Conservation (phyloP, 495 filamentous ascomycete genomes). For the Xylaria palmicola region DNA sequence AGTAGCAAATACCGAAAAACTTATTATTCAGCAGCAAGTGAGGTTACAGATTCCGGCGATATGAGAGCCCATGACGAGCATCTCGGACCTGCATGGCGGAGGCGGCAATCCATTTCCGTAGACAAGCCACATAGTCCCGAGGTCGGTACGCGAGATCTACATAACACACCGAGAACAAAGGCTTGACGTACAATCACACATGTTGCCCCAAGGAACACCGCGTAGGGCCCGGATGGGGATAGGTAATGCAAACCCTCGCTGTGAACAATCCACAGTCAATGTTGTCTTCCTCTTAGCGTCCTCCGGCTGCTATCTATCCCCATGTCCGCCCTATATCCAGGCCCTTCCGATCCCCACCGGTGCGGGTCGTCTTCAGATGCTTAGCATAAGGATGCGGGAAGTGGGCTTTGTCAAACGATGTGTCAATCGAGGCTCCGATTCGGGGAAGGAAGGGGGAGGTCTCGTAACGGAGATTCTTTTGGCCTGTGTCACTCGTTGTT, state of each 20-base stretch:
- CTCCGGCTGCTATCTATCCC: not conserved
- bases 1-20: not conserved
- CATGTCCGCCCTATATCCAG: slow-evolving; percentile 3
- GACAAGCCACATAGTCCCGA: not conserved
- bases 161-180: not conserved
- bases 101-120: slow-evolving; percentile 5
- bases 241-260: not conserved
- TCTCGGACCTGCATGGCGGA: not conserved
- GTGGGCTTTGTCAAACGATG: slow-evolving; percentile 1
- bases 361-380: slow-evolving; percentile 6
- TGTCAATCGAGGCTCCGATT: slow-evolving; percentile 14
- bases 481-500: not conserved
- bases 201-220: not conserved
- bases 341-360: not conserved
- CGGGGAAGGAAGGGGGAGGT: not conserved
- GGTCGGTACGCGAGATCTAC: not conserved
- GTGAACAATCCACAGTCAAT: not conserved
- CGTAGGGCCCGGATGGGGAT: not conserved
- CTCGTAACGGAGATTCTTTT: slow-evolving; percentile 4
- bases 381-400: slow-evolving; percentile 1
- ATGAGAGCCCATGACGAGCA: not conserved
- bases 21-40: not conserved
- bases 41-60: not conserved
- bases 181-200: not conserved
- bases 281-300: not conserved